Evolutionary conservation across 192 early-diverging fungal genomes (phyloP).

Genomic region (Rhizoclosmatium globosum): DNA sequence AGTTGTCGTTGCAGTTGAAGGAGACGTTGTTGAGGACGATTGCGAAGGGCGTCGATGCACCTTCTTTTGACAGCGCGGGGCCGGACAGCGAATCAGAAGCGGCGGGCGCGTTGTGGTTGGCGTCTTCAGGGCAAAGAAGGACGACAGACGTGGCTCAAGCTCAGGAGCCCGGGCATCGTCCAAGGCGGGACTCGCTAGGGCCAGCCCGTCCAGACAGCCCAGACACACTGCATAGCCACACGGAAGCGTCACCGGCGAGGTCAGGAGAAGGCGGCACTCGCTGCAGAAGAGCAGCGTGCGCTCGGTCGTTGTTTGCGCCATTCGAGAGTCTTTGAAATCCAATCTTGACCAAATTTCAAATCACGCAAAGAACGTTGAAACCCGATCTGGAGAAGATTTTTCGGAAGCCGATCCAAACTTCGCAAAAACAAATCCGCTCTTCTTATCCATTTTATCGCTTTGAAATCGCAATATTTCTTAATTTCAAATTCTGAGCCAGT

Average conservation of each 20-base stretch:
- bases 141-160: background rate
- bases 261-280: constrained; percentile 12
- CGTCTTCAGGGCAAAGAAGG: background rate
- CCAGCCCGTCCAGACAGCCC: background rate
- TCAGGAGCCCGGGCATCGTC: background rate
- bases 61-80: background rate
- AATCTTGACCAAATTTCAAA: too few relatives aligned
- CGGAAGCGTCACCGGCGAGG: constrained; percentile 23
- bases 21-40: too few relatives aligned
- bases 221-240: constrained; percentile 17
- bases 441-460: too few relatives aligned
- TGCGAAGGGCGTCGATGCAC: background rate
- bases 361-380: too few relatives aligned
- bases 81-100: constrained; percentile 4
- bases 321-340: too few relatives aligned
- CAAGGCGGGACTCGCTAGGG: background rate
- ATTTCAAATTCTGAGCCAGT: too few relatives aligned
- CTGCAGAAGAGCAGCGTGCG: constrained; percentile 1
- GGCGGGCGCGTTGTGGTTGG: background rate
- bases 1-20: background rate
- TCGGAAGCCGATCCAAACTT: too few relatives aligned
- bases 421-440: too few relatives aligned
- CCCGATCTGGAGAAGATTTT: too few relatives aligned
- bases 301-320: background rate
- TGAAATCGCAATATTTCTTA: too few relatives aligned